Evolutionary conservation across 2,329 filamentous ascomycete genomes (phyloP).

Genomic region (Penicillium sp.): DNA sequence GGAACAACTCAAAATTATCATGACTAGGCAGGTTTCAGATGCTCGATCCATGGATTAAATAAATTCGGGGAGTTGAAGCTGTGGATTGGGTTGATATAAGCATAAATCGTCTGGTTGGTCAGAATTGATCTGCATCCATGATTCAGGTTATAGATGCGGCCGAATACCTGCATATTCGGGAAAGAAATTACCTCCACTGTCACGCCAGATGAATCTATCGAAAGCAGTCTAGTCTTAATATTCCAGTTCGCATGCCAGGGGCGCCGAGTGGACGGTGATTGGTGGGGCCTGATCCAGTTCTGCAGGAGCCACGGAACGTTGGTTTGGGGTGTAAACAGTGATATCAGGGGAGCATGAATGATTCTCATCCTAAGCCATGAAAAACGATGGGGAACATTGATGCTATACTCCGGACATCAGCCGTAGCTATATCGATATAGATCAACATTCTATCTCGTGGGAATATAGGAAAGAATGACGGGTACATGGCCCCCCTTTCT

Average conservation of each 20-base stretch:
- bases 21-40: not conserved
- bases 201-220: not conserved
- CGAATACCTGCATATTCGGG: too few species aligned
- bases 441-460: not conserved
- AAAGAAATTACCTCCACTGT: not conserved
- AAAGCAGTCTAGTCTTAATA: not conserved
- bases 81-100: not conserved
- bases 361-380: not conserved
- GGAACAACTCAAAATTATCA: not conserved
- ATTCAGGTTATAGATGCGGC: not conserved
- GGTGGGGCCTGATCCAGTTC: slow-evolving; percentile 19
- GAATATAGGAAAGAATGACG: not conserved
- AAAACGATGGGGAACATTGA: not conserved
- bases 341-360: not conserved
- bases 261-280: slow-evolving; percentile 4
- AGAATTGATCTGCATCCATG: not conserved
- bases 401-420: not conserved
- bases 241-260: slow-evolving; percentile 13
- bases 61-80: not conserved
- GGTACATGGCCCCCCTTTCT: not conserved
- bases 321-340: not conserved
- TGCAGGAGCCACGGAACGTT: slow-evolving; percentile 24
- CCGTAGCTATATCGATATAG: not conserved
- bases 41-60: too few species aligned
- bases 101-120: too few species aligned